Conservation (phyloP, 2,329 filamentous ascomycete species). For the Aureobasidium sp. region DNA sequence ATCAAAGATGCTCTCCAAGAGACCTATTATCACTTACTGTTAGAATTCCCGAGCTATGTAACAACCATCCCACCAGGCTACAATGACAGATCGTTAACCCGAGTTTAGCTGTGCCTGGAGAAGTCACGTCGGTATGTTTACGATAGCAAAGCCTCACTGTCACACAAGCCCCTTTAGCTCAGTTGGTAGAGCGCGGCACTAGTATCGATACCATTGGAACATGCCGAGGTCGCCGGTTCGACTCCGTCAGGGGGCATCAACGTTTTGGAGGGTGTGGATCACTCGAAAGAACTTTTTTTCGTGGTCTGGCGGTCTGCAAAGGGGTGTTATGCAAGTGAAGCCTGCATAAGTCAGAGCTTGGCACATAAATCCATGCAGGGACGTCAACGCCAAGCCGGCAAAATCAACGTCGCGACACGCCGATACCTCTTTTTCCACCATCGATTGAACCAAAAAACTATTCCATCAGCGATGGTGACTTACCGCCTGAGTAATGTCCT, state of each 20-base stretch:
- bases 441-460: neutral
- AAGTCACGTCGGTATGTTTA: no score
- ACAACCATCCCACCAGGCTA: no score
- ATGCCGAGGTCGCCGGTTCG: neutral
- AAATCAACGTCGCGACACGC: neutral
- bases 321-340: neutral
- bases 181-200: conserved; percentile 5
- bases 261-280: neutral
- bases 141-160: no score
- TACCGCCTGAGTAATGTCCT: neutral
- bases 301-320: neutral
- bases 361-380: neutral
- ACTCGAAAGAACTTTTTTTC: neutral
- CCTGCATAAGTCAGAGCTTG: neutral
- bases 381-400: neutral
- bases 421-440: neutral
- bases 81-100: no score
- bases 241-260: neutral
- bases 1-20: no score
- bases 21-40: no score
- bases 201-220: neutral
- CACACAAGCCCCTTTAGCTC: neutral
- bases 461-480: neutral
- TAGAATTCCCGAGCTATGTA: neutral
- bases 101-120: no score